A percentile compares a stretch with the other conserved stretches of the same genome.
These are phyloP conservation scores for Theobroma cacao DNA, from an alignment of 345 rosid species.

Conservation along the genomic window DNA sequence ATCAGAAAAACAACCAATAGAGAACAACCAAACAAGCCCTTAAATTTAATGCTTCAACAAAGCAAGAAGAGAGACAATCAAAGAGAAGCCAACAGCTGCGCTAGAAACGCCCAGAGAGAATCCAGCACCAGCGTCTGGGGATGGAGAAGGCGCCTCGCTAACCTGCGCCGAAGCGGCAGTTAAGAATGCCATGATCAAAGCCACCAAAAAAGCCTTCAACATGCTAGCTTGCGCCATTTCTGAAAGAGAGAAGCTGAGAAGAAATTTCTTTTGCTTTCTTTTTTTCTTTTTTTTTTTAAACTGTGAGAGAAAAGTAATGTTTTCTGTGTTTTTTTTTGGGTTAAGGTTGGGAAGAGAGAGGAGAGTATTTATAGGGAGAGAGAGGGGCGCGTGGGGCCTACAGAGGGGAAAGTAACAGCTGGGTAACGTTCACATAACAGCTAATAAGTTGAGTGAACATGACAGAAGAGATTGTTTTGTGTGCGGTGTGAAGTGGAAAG, in stretches of 20 bases:
- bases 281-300: neutral
- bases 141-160: constrained; percentile 33
- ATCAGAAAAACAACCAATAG: neutral
- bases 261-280: neutral
- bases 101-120: constrained; percentile 23
- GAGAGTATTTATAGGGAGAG: neutral
- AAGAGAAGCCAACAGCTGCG: constrained; percentile 22
- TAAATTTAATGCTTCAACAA: constrained; percentile 15
- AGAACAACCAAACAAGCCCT: neutral
- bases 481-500: neutral
- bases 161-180: constrained; percentile 37
- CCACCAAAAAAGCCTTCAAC: constrained; percentile 12
- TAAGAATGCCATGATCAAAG: constrained; percentile 12
- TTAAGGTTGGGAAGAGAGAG: neutral
- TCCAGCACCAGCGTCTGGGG: constrained; percentile 32
- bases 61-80: constrained; percentile 29
- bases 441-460: neutral
- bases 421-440: constrained; percentile 27
- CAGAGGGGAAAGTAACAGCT: constrained; percentile 8
- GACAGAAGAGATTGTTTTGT: neutral
- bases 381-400: constrained; percentile 20
- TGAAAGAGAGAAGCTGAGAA: neutral
- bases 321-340: neutral
- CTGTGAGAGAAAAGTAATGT: too few relatives aligned
- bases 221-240: constrained; percentile 30